Base-by-base conservation (phyloP, 345 rosid genomes). In the Citrus cavaleriei region DNA sequence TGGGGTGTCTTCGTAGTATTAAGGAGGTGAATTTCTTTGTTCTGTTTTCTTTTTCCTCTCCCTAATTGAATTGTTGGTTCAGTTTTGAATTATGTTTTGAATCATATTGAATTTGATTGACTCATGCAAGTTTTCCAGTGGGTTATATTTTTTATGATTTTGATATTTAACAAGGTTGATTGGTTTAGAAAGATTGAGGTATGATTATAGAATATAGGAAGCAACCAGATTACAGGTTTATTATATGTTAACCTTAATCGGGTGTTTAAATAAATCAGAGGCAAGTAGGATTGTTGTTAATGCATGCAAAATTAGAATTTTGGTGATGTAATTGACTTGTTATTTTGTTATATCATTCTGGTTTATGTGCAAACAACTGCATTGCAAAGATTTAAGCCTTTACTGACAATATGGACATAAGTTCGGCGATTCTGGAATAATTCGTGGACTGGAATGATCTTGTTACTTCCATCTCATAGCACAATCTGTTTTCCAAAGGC, bases 1-100 rank as follows among this genome's bases (percentile, higher is more conserved):
- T 24, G 71, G 81, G 79, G 75, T 67, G 78, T 58, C 80, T 75
- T 64, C 68, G 16, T 78, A 13, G 85, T 73, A 10, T 28, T 70
- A 16, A 40, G 19, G 28, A 74, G 70, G 60, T 63, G 37, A 74
- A 25, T 74, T 28, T 21, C 9, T 27, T 6, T 28, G 12, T 62
- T 63, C 63, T 2, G 34, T 5, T 8, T 22, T 49, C 13, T 21
- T 64, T 64, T 64, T 21, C 18, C 22, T 14, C 25, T 37, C 27
- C 22, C 72, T n/a, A 18, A 6, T 25, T 63, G 61, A 22, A 63
- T 49, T 75, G 42, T 12, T 21, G 16, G 4, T 75, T 75, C 18
- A 21, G 4, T 75, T 42, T 10, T 63, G 27, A 28, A 7, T 40
- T 9, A 27, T 74, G 8, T 61, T 25, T 74, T 18, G 30, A 62